A percentile compares a stretch with the other conserved stretches of the same genome.
phyloP scores from a whole-genome alignment of 805 yeast genomes.

The Komagataella pastoris region DNA sequence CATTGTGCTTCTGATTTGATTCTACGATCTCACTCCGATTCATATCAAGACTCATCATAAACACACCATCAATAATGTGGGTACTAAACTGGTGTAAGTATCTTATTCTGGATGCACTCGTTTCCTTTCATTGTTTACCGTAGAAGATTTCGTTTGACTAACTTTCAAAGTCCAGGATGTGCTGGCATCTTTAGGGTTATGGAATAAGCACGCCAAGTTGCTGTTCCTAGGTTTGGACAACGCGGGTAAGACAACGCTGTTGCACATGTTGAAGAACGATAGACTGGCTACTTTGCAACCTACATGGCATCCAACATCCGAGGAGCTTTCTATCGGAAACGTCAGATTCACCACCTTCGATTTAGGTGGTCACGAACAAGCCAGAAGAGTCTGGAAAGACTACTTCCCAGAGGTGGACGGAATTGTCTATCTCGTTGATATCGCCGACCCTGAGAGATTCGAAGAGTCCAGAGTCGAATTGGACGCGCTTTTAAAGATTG shows the following conservation, averaged over 20 bases:
- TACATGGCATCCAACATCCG: conserved; percentile 97
- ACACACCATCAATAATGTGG: conserved; percentile 15
- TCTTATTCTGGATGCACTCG: not conserved
- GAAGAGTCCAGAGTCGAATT: conserved; percentile 91
- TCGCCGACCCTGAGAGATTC: conserved; percentile 92
- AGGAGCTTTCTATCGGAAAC: conserved; percentile 92
- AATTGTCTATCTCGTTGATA: conserved; percentile 90
- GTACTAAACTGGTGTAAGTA: conserved; percentile 25
- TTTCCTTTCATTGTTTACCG: not conserved
- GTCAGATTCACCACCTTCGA: conserved; percentile 97
- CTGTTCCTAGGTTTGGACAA: conserved; percentile 93
- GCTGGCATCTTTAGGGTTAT: conserved; percentile 64
- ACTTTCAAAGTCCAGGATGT: conserved; percentile 47
- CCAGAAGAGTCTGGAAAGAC: conserved; percentile 98
- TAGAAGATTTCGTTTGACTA: conserved; percentile 1
- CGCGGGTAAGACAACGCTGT: conserved; percentile 90
- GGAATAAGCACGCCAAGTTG: conserved; percentile 94
- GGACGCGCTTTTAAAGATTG: conserved; percentile 85
- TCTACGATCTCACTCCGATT: not conserved
- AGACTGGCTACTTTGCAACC: conserved; percentile 97
- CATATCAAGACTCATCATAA: not conserved
- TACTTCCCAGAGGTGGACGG: conserved; percentile 99
- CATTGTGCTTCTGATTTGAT: not conserved
- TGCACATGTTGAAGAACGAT: conserved; percentile 85
- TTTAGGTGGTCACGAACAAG: conserved; percentile 97